A percentile compares a stretch with the other conserved stretches of the same genome.
These are phyloP conservation scores for Pyracantha coccinea DNA, from an alignment of 331 rosid genomes.

Conservation along the genomic window DNA sequence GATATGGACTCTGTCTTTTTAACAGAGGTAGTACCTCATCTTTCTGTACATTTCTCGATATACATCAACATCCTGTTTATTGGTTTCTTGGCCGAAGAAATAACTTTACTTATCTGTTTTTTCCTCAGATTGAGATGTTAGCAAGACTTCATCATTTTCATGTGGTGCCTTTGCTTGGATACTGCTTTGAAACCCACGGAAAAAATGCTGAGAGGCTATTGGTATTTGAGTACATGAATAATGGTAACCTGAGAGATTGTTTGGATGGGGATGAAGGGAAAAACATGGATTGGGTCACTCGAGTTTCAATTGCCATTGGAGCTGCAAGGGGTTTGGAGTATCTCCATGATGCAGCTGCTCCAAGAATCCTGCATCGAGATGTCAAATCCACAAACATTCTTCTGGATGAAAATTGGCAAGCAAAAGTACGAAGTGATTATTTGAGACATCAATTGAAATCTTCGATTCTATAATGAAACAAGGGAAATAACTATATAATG, in stretches of 20 bases:
- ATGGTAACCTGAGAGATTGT: constrained; percentile 88
- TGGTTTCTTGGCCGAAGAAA: not conserved
- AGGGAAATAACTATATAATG: not conserved
- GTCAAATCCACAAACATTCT: constrained; percentile 97
- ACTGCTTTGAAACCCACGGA: constrained; percentile 76
- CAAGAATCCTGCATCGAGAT: constrained; percentile 89
- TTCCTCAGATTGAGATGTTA: constrained; percentile 75
- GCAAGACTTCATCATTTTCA: constrained; percentile 94
- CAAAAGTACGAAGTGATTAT: constrained; percentile 54
- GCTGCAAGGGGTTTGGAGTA: constrained; percentile 97
- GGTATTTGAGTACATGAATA: constrained; percentile 73
- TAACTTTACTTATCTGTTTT: not conserved
- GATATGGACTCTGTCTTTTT: constrained; percentile 60
- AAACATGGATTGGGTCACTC: constrained; percentile 60
- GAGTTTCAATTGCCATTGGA: constrained; percentile 85
- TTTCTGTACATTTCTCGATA: constrained; percentile 4
- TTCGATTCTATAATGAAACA: not conserved
- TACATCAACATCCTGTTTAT: not conserved
- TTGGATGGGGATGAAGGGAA: constrained; percentile 58
- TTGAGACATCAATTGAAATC: not conserved
- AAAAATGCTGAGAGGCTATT: constrained; percentile 69
- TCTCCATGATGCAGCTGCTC: constrained; percentile 99
- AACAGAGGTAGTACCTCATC: constrained; percentile 59
- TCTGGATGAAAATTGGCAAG: constrained; percentile 76
- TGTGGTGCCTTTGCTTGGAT: constrained; percentile 87